These are phyloP conservation scores for Ulmus americana DNA, from an alignment of 331 rosid species.

Conservation along the genomic window DNA sequence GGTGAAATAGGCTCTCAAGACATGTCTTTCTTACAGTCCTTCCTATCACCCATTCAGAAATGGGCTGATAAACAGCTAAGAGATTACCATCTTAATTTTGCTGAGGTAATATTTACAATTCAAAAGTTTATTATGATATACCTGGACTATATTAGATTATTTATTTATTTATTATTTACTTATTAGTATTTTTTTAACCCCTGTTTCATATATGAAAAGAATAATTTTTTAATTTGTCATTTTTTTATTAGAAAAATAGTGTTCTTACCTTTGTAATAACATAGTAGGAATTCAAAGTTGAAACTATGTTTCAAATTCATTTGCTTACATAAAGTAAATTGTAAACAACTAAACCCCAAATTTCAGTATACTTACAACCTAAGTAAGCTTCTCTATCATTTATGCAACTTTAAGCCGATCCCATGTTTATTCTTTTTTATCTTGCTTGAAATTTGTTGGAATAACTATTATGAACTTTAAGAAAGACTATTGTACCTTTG, in stretches of 20 bases:
- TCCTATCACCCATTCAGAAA: constrained; percentile 68
- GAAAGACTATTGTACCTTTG: constrained; percentile 2
- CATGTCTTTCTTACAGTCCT: constrained; percentile 72
- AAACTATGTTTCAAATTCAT: not conserved
- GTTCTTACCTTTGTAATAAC: no score
- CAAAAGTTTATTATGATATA: not conserved
- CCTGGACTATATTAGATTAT: no score
- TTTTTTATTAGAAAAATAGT: no score
- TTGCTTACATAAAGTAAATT: constrained; percentile 1
- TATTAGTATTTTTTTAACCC: no score
- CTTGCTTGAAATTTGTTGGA: not conserved
- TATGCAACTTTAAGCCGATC: not conserved
- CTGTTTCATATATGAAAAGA: no score
- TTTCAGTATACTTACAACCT: not conserved
- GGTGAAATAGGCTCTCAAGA: constrained; percentile 45
- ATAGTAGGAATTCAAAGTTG: no score
- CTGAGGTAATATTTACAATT: constrained; percentile 46
- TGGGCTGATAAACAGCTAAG: constrained; percentile 90
- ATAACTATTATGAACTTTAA: not conserved
- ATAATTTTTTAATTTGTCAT: no score
- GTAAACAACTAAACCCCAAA: not conserved
- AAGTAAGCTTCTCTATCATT: no score
- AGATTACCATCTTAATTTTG: constrained; percentile 83
- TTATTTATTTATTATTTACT: no score
- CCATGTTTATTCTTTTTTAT: not conserved